Evolutionary conservation across 2,329 filamentous ascomycete species (phyloP), one percentile per base, ranked within the genome.

Genomic region (Ceratocystis destructans): DNA sequence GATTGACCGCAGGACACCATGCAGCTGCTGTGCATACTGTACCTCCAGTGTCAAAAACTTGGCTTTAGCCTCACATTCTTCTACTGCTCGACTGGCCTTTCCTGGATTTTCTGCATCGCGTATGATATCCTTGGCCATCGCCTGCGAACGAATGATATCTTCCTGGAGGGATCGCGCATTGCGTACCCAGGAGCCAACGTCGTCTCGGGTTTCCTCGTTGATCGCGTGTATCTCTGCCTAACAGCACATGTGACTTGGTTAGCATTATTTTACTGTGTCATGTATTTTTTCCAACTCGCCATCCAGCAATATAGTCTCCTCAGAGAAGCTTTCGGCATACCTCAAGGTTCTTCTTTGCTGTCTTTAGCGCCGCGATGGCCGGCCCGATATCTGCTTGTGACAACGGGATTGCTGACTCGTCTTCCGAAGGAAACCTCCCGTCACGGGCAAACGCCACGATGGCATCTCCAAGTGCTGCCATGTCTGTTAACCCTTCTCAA

Each of bases 81-180:
- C 73, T 46, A 82, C 78, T 1, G 79, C 74, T 69, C 82, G 77
- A 2, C 83, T 83, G 0, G 80, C 81, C 1, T 79, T 75, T 62
- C 78, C 79, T 1, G 82, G 82, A 1, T 79, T 83, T 72, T 93
- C 87, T 64, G 91, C 87, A 71, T 90, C 84, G 57, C 86, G 82
- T 4, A 93, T 83, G 67, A 97, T 95, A 67, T 91, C 86, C 72
- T 86, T 86, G 25, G 93, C 91, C 45, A 91, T 86, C 17, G 83
- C 82, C 71, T 90, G 87, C 28, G 90, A 93, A 61, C 84, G 83
- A 71, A 89, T 84, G 70, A 96, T 93, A 73, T 96, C 93, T 69
- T 87, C 83, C 74, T 96, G 90, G 6, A 96, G 82, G 64, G 87
- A 84, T 75, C 90, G 90, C 61, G 92, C 90, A 74, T 94, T 90